Evolutionary conservation across 164 flowering plant species (phyloP), one percentile per base, ranked within the genome.

Genomic region (Nelumbo lutea): DNA sequence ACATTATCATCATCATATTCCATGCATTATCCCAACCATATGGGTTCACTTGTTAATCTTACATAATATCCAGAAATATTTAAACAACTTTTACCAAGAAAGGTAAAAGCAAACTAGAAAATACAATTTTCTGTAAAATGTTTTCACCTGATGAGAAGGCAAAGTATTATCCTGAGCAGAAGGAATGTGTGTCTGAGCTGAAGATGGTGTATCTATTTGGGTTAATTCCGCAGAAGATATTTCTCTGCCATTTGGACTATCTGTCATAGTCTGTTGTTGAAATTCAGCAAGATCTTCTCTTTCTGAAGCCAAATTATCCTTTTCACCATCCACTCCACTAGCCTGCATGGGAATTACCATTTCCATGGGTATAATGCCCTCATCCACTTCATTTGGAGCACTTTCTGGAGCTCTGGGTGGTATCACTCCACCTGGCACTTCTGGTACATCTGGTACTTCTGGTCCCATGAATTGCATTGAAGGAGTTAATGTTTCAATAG

Each of bases 71-170:
- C 27, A 27, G 27, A 27, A 27, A 27, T 27, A 27, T 27, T 27
- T 27, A 27, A 27, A 27, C 27, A 27, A 27, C 27, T 27, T 27
- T 27, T 27, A 27, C 27, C 27, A 27, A 27, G 27, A 27, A 27
- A 27, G 27, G 27, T 27, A 27, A 27, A 27, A 27, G 0, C 27
- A 27, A 27, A 27, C 27, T 27, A 27, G 27, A 27, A 27, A 27
- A 27, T 27, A 27, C 27, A 27, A 27, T 27, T 27, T 27, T 27
- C 27, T 27, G 27, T 27, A 27, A 27, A 27, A 27, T 27, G 27
- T 27, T 27, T 27, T 27, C 65, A 80, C 85, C 81, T 79, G 72
- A 75, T 50, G 42, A 8, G 53, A 66, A 71, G 72, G 60, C 60
- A 69, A 14, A 45, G 59, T 13, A 75, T 51, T 39, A 66, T 67